phyloP scores from a whole-genome alignment of 2,329 filamentous ascomycete species.

The Fusarium tricinctum region DNA sequence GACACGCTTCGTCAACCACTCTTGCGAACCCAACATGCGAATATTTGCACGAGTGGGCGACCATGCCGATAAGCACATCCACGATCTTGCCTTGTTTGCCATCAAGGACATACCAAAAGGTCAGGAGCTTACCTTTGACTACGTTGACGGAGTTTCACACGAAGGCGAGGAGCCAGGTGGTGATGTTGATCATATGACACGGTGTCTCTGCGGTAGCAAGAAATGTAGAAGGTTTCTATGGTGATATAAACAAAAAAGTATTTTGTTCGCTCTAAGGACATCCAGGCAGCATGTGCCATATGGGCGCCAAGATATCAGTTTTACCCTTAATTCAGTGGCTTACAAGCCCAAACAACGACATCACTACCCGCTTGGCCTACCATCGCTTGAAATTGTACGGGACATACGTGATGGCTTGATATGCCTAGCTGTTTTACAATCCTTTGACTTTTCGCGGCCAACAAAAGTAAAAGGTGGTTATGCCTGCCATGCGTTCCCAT shows the following conservation, averaged over 20 bases:
- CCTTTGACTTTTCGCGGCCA: not conserved
- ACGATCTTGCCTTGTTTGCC: slow-evolving; percentile 84
- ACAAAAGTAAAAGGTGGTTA: not conserved
- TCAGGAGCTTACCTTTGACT: slow-evolving; percentile 85
- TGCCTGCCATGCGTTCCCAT: not conserved
- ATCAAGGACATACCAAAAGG: slow-evolving; percentile 73
- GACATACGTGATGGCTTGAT: not conserved
- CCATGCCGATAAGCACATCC: slow-evolving; percentile 79
- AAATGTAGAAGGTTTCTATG: slow-evolving; percentile 80
- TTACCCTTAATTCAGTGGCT: not conserved
- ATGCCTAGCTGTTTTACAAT: not conserved
- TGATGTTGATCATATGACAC: slow-evolving; percentile 66
- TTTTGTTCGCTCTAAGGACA: not conserved
- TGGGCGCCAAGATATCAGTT: not conserved
- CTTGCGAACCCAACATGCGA: slow-evolving; percentile 81
- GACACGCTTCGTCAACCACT: slow-evolving; percentile 87
- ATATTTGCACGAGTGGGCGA: slow-evolving; percentile 86
- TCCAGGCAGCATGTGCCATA: not conserved
- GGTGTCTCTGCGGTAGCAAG: slow-evolving; percentile 72
- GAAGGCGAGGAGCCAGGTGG: slow-evolving; percentile 60
- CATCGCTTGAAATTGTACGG: not conserved
- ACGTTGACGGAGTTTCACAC: slow-evolving; percentile 74
- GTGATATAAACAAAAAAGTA: slow-evolving; percentile 54
- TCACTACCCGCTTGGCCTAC: not conserved
- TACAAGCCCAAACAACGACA: not conserved